A percentile compares a stretch with the other conserved stretches of the same genome.
These are phyloP conservation scores for Aspergillus hancockii DNA, from an alignment of 495 filamentous ascomycete genomes.

Conservation along the genomic window DNA sequence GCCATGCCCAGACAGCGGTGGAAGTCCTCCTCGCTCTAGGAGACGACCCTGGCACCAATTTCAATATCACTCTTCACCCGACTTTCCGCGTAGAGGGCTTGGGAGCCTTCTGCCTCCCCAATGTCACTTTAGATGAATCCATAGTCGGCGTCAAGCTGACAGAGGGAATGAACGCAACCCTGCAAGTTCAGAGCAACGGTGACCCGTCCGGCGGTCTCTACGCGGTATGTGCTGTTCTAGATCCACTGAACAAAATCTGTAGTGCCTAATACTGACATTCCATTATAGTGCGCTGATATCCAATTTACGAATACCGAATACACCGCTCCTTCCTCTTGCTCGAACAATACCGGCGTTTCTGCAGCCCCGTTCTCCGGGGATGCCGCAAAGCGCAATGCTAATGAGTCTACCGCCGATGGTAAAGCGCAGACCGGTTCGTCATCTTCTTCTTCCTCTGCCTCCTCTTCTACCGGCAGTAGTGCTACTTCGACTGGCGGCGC, in stretches of 20 bases:
- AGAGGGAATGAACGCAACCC: slow-evolving; percentile 61
- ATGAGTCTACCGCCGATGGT: slow-evolving; percentile 35
- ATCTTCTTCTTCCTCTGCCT: neutral
- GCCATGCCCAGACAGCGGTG: slow-evolving; percentile 55
- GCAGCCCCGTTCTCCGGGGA: slow-evolving; percentile 33
- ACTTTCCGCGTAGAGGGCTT: slow-evolving; percentile 53
- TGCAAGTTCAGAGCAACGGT: slow-evolving; percentile 60
- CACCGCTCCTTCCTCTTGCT: slow-evolving; percentile 42
- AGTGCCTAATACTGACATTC: neutral
- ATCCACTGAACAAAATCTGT: neutral
- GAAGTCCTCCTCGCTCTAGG: slow-evolving; percentile 59
- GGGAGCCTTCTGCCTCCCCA: slow-evolving; percentile 57
- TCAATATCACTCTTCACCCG: slow-evolving; percentile 53
- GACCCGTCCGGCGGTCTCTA: slow-evolving; percentile 56
- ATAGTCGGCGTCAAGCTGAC: slow-evolving; percentile 33
- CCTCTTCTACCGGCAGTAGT: slow-evolving; percentile 16
- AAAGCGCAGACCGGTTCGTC: slow-evolving; percentile 25
- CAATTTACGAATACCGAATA: slow-evolving; percentile 43
- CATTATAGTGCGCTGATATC: slow-evolving; percentile 60
- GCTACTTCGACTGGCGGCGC: slow-evolving; percentile 30
- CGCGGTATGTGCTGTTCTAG: slow-evolving; percentile 39
- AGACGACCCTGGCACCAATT: slow-evolving; percentile 50
- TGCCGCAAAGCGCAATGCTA: slow-evolving; percentile 37
- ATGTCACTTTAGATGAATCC: slow-evolving; percentile 40
- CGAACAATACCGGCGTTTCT: slow-evolving; percentile 53